Base-by-base conservation (phyloP, 225 moss, liverwort and hornwort species). In the Sphagnum contortum region DNA sequence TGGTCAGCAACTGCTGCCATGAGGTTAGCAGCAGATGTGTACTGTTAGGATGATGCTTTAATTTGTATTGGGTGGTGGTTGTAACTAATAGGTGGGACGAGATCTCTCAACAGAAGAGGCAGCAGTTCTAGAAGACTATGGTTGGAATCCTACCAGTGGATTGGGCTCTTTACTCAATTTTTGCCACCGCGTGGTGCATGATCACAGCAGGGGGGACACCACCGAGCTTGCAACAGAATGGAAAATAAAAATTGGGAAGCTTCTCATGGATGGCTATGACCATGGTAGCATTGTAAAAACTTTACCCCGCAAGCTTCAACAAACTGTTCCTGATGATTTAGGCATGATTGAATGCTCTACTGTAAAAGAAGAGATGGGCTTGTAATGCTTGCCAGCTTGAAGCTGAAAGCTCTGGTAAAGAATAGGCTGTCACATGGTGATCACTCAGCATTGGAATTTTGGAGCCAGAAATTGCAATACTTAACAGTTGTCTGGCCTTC, bases 161-260 rank as follows among this genome's bases (percentile, higher is more conserved):
- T 61, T 87, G 77, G 87, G 78, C 63, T 81, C 87, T 63, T 74
- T 87, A 61, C 79, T 87, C 57, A 87, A 87, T 63, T 87, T 79
- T 60, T 84, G 76, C 63, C 76, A 84, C 12, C 84, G 87, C 53
- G 87, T 87, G 70, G 84, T 87, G 12, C 87, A 87, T 62, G 87
- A 87, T 69, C 83, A 84, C 61, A 80, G 80, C 61, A 87, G 75
- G 68, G 87, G 83, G 52, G 87, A 87, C 47, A 45, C 13, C 8
- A 60, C 72, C 5, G 84, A 85, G 47, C 71, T 85, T 69, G 83
- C 80, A 65, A 74, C 63, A 29, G 87, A 87, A 14, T 87, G 87
- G 87, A 87, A 81, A 74, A 78, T 81, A 12, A 87, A 87, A 75
- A 81, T 87, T 60, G 87, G 87, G 63, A 87, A 87, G 71, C 76